Percentiles rank a stretch among this genome's conserved stretches.
phyloP scores from a whole-genome alignment of 176 grass and related monocot genomes.

The Raddia guianensis region DNA sequence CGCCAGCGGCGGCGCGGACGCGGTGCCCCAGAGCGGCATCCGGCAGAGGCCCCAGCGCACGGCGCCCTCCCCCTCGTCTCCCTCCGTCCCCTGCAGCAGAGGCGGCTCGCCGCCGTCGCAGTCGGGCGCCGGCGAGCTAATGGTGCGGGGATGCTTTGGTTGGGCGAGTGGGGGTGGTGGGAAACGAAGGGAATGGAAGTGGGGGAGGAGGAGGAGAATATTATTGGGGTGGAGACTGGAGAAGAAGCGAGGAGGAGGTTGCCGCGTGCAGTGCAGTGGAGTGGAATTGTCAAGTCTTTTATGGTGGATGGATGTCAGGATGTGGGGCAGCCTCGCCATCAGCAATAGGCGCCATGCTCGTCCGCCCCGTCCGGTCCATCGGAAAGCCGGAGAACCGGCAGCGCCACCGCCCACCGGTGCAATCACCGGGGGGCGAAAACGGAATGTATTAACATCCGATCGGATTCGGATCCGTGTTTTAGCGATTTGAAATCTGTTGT shows the following conservation, averaged over 20 bases:
- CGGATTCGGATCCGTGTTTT: too few species aligned
- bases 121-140: slow-evolving; percentile 15
- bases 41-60: slow-evolving; percentile 27
- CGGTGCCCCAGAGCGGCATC: slow-evolving; percentile 54
- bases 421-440: too few species aligned
- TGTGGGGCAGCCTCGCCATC: too few species aligned
- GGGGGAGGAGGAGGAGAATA: neutral
- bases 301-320: too few species aligned
- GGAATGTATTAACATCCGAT: too few species aligned
- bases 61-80: neutral
- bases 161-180: slow-evolving; percentile 3
- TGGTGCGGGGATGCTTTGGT: slow-evolving; percentile 20
- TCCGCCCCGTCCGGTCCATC: too few species aligned
- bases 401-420: too few species aligned
- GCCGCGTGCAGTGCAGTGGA: neutral
- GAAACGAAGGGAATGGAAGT: too few species aligned
- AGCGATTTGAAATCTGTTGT: too few species aligned
- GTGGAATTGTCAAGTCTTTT: neutral
- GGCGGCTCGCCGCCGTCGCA: slow-evolving; percentile 27
- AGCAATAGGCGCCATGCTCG: too few species aligned
- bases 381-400: too few species aligned
- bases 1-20: slow-evolving; percentile 31
- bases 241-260: neutral
- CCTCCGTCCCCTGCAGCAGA: slow-evolving; percentile 4
- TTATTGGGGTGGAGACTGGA: neutral